Conservation (phyloP, 1,284 basidiomycete genomes). For the Ustilago shanxiensis region DNA sequence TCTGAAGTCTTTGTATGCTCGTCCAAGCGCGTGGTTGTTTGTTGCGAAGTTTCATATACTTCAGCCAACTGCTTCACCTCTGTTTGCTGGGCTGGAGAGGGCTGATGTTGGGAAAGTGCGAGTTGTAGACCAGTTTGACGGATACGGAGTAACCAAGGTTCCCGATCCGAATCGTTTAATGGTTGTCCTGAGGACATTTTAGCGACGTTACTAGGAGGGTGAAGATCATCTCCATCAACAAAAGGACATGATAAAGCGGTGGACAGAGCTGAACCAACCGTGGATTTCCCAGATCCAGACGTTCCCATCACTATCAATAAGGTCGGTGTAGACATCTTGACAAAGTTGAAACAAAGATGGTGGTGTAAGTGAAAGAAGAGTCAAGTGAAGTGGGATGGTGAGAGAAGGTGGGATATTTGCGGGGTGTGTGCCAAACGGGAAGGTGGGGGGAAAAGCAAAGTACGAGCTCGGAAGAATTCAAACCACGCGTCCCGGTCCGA, state of each 20-base stretch:
- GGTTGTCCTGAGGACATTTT: conserved; percentile 89
- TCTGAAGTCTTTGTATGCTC: no score
- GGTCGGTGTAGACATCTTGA: conserved; percentile 3
- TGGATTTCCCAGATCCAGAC: conserved; percentile 80
- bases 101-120: no score
- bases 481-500: neutral
- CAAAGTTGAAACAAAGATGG: no score
- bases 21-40: neutral
- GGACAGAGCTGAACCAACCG: conserved; percentile 80
- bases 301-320: conserved; percentile 57
- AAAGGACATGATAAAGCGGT: conserved; percentile 78
- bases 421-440: no score
- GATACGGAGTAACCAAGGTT: conserved; percentile 85
- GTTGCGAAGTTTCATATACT: conserved; percentile 27
- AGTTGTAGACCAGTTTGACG: conserved; percentile 75
- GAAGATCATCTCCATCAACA: conserved; percentile 90
- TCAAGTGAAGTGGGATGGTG: no score
- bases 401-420: no score
- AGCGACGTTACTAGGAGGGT: conserved; percentile 82
- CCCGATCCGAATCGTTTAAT: conserved; percentile 81
- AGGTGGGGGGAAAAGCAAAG: neutral
- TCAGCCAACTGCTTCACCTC: conserved; percentile 15
- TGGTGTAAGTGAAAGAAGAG: no score
- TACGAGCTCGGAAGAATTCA: neutral
- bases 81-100: neutral